Evolutionary conservation across 2,329 filamentous ascomycete species (phyloP).

Genomic region (Blastomyces gilchristii): DNA sequence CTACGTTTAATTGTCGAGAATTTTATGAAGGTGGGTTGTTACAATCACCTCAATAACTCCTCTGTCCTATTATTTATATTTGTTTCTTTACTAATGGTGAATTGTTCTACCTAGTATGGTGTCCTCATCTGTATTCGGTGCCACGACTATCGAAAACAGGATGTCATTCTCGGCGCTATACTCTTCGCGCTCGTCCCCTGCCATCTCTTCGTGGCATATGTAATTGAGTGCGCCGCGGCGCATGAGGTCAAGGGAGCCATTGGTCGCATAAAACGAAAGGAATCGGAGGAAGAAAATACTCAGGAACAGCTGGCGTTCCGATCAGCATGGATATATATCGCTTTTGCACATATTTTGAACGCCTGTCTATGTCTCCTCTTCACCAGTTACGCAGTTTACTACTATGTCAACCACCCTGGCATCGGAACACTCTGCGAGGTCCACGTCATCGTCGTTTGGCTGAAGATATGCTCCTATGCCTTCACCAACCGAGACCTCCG

Average conservation of each 20-base stretch:
- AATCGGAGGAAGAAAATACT: conserved; percentile 48
- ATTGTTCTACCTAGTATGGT: conserved; percentile 57
- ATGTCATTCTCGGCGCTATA: conserved; percentile 62
- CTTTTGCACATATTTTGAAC: conserved; percentile 72
- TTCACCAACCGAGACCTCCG: conserved; percentile 93
- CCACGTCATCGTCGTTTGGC: conserved; percentile 88
- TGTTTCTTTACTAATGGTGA: conserved; percentile 1
- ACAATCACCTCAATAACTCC: background rate
- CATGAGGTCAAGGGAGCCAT: conserved; percentile 62
- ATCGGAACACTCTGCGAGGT: conserved; percentile 86
- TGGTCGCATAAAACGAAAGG: conserved; percentile 45
- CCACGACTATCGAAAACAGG: conserved; percentile 73
- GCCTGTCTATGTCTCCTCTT: conserved; percentile 69
- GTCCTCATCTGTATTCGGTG: conserved; percentile 86
- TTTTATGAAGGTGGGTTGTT: conserved; percentile 63
- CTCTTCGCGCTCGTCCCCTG: conserved; percentile 83
- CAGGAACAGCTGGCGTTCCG: conserved; percentile 55
- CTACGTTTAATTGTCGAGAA: conserved; percentile 93
- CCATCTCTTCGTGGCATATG: conserved; percentile 79
- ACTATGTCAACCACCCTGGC: conserved; percentile 79
- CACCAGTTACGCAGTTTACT: conserved; percentile 80
- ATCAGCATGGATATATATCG: conserved; percentile 68
- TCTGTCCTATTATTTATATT: background rate
- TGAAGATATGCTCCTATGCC: conserved; percentile 92
- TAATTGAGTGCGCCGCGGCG: conserved; percentile 78